Percentiles rank a stretch among this genome's conserved stretches.
Conservation (phyloP, 805 yeast species). For the Yarrowia sp. region DNA sequence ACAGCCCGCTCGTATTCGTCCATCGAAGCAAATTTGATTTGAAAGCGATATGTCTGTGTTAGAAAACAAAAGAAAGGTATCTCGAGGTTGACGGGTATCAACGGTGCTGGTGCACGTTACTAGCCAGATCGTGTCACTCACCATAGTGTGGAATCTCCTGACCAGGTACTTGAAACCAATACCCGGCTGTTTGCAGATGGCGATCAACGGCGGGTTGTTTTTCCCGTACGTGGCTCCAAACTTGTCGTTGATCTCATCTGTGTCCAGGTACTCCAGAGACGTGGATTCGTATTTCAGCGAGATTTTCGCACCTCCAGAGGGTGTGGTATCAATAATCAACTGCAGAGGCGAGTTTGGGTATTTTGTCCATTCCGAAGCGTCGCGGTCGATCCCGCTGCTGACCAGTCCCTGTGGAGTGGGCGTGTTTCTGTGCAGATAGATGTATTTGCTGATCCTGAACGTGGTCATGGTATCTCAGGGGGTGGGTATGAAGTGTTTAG, state of each 20-base stretch:
- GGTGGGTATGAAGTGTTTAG: neutral
- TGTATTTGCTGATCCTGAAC: conserved; percentile 23
- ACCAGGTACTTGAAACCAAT: conserved; percentile 34
- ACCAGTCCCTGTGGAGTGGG: conserved; percentile 28
- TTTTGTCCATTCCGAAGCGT: conserved; percentile 18
- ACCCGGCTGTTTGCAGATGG: conserved; percentile 16
- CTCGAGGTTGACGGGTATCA: neutral
- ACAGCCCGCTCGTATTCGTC: conserved; percentile 16
- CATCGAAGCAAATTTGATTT: neutral
- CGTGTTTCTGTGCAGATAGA: conserved; percentile 16
- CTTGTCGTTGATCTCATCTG: neutral
- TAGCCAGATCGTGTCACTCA: neutral
- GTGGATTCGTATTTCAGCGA: neutral
- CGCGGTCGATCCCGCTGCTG: conserved; percentile 14
- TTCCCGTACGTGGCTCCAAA: conserved; percentile 6
- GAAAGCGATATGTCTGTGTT: conserved; percentile 36
- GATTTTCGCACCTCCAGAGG: conserved; percentile 1
- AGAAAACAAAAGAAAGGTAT: neutral
- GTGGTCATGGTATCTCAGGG: conserved; percentile 11
- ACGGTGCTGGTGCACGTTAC: no score
- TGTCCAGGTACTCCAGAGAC: conserved; percentile 17
- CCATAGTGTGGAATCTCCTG: conserved; percentile 13
- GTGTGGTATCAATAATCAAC: conserved; percentile 4
- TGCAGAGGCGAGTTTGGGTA: conserved; percentile 11
- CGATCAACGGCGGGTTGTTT: conserved; percentile 15